Conservation (phyloP, 768 basidiomycete genomes). For the Dioszegia crocea region DNA sequence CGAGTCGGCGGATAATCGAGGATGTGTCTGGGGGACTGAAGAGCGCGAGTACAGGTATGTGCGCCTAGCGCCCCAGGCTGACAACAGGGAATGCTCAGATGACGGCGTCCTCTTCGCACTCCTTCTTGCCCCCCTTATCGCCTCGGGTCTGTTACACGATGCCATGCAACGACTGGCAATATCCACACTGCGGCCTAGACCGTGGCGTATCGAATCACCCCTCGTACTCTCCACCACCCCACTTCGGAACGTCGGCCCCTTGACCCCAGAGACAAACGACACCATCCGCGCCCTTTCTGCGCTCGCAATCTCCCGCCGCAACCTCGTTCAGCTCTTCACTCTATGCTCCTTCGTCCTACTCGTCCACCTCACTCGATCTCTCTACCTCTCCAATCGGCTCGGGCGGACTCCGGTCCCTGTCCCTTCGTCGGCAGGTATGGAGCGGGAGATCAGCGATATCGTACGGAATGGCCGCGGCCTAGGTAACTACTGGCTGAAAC, state of each 20-base stretch:
- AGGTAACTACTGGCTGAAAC: conserved; percentile 31
- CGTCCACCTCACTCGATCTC: conserved; percentile 72
- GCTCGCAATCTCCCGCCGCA: conserved; percentile 63
- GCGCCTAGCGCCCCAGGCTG: not conserved
- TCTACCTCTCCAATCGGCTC: conserved; percentile 61
- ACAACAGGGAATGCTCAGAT: conserved; percentile 66
- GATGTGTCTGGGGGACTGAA: conserved; percentile 49
- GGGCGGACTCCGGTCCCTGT: conserved; percentile 16
- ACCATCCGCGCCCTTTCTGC: conserved; percentile 41
- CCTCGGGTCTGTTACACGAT: conserved; percentile 61
- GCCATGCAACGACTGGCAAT: conserved; percentile 51
- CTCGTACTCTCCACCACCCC: conserved; percentile 54
- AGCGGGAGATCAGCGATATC: conserved; percentile 29
- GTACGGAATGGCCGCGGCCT: not conserved
- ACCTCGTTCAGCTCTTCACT: conserved; percentile 71
- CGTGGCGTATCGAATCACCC: conserved; percentile 78
- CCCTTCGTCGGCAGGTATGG: conserved; percentile 7
- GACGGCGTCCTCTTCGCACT: conserved; percentile 82
- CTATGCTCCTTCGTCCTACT: conserved; percentile 75
- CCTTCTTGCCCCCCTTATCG: conserved; percentile 75
- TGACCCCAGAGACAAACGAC: conserved; percentile 45
- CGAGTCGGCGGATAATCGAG: conserved; percentile 19
- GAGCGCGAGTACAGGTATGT: conserved; percentile 46
- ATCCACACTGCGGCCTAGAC: conserved; percentile 54
- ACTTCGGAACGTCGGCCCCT: conserved; percentile 52